A percentile compares a stretch with the other conserved stretches of the same genome.
Evolutionary conservation across 2,329 filamentous ascomycete species (phyloP).

Genomic region (Coniochaeta ligniaria): DNA sequence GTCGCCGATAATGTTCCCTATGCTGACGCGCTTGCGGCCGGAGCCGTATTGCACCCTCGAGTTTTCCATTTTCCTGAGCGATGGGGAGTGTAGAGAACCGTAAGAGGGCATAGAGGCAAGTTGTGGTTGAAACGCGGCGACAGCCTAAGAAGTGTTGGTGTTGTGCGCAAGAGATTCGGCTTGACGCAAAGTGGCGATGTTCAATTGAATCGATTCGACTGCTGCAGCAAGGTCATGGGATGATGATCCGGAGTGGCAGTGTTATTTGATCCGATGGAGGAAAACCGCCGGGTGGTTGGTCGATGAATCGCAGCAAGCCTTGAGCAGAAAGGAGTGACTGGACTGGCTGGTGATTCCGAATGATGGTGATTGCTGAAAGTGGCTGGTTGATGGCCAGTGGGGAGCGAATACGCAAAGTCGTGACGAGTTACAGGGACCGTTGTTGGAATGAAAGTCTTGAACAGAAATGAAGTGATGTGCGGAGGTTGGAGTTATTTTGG

Average conservation of each 20-base stretch:
- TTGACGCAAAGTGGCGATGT: constrained; percentile 1
- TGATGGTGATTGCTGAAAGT: not conserved
- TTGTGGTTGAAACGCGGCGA: constrained; percentile 8
- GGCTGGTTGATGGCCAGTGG: not conserved
- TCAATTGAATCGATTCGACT: not conserved
- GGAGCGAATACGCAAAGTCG: not conserved
- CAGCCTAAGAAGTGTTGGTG: constrained; percentile 3
- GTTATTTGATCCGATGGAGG: not conserved
- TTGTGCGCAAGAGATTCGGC: not conserved
- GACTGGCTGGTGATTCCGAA: constrained; percentile 1
- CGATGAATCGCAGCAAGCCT: not conserved
- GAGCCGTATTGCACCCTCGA: constrained; percentile 48
- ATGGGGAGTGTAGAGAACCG: constrained; percentile 66
- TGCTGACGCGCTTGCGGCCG: constrained; percentile 55
- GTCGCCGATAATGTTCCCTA: constrained; percentile 90
- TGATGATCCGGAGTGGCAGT: not conserved
- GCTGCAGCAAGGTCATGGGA: not conserved
- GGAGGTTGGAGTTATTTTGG: not conserved
- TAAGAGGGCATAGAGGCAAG: constrained; percentile 62
- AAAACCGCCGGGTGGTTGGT: not conserved
- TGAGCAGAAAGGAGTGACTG: not conserved
- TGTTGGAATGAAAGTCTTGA: not conserved
- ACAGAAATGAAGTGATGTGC: not conserved
- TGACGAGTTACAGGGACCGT: not conserved
- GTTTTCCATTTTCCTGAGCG: constrained; percentile 74